Evolutionary conservation across 163 green algal genomes (phyloP).

Genomic region (Scenedesmus sp.): DNA sequence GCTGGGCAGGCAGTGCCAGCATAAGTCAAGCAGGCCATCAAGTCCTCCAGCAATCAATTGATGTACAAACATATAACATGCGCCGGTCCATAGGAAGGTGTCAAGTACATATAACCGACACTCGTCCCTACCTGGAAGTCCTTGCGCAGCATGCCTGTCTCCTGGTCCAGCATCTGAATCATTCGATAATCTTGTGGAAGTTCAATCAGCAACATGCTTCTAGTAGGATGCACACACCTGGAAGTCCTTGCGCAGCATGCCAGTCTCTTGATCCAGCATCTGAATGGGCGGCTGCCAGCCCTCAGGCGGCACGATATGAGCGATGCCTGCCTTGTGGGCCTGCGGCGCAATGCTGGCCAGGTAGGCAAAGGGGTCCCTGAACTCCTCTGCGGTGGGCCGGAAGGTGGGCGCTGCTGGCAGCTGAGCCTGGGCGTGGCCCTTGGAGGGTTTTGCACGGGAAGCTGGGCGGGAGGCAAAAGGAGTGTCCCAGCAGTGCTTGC

Average conservation of each 20-base stretch:
- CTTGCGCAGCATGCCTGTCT: conserved; percentile 38
- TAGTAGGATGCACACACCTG: not conserved
- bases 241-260: conserved; percentile 43
- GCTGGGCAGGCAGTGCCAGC: no score
- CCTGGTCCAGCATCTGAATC: conserved; percentile 74
- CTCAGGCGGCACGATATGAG: conserved; percentile 85
- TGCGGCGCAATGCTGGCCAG: conserved; percentile 83
- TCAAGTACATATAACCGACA: no score
- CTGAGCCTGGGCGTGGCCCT: conserved; percentile 40
- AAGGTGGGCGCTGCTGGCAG: conserved; percentile 71
- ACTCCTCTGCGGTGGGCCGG: conserved; percentile 89
- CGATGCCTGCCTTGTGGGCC: conserved; percentile 81
- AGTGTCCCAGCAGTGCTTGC: conserved; percentile 50
- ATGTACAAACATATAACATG: no score
- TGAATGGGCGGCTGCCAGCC: conserved; percentile 82
- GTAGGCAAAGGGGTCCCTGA: conserved; percentile 90
- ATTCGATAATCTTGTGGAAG: not conserved
- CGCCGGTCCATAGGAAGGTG: no score
- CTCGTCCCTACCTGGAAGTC: conserved; percentile 17
- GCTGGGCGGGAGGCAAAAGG: conserved; percentile 55
- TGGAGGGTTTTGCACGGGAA: conserved; percentile 51
- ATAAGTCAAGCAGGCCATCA: no score
- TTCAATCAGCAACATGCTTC: not conserved
- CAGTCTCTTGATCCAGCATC: conserved; percentile 63
- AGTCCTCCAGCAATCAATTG: no score